Evolutionary conservation across 2,329 filamentous ascomycete genomes (phyloP).

Genomic region (Hirsutella rhossiliensis): DNA sequence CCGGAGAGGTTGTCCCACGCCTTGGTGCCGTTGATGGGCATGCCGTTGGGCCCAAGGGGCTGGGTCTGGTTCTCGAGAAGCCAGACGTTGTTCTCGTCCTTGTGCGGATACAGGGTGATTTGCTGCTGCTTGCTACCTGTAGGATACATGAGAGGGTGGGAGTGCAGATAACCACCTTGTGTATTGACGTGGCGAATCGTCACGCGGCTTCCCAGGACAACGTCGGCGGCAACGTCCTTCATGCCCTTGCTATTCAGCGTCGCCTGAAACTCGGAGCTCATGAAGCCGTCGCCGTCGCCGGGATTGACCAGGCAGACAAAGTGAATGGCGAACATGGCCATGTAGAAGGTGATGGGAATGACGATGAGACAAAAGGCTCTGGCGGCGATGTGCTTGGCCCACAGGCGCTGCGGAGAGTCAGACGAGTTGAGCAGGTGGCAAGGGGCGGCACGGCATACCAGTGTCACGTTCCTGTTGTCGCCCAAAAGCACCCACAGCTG

Average conservation of each 20-base stretch:
- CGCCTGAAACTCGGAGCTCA: slow-evolving; percentile 98
- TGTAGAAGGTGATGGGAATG: slow-evolving; percentile 81
- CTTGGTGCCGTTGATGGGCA: slow-evolving; percentile 64
- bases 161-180: slow-evolving; percentile 94
- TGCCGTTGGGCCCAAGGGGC: slow-evolving; percentile 63
- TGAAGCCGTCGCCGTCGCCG: slow-evolving; percentile 95
- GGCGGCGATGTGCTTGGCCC: slow-evolving; percentile 89
- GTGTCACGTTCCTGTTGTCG: slow-evolving; percentile 73
- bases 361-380: slow-evolving; percentile 84
- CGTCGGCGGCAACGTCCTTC: slow-evolving; percentile 87
- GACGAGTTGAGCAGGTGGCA: background rate
- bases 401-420: slow-evolving; percentile 45
- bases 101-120: slow-evolving; percentile 95
- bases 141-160: slow-evolving; percentile 94
- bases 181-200: slow-evolving; percentile 90
- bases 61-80: slow-evolving; percentile 93
- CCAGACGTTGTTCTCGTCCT: slow-evolving; percentile 97
- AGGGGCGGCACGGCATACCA: slow-evolving; percentile 33
- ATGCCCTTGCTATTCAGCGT: slow-evolving; percentile 94
- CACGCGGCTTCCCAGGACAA: slow-evolving; percentile 78
- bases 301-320: slow-evolving; percentile 89
- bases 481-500: slow-evolving; percentile 94
- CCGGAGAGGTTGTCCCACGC: slow-evolving; percentile 72
- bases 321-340: slow-evolving; percentile 95
- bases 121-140: slow-evolving; percentile 97